Conservation (phyloP, 1,284 basidiomycete genomes). For the Mycosarcoma mackinlayi region DNA sequence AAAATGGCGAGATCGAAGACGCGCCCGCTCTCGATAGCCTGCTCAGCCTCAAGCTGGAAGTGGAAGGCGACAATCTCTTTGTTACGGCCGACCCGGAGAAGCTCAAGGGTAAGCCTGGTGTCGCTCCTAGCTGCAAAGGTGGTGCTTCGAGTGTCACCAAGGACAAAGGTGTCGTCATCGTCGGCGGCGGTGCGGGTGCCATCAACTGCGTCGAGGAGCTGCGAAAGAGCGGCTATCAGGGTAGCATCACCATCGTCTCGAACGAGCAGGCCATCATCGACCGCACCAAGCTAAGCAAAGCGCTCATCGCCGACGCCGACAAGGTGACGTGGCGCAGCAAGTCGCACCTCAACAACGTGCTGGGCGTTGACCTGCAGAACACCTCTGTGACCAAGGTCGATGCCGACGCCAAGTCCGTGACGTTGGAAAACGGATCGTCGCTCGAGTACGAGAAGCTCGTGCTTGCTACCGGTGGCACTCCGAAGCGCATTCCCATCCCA, state of each 20-base stretch:
- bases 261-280: constrained; percentile 88
- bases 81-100: constrained; percentile 80
- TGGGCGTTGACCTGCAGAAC: constrained; percentile 79
- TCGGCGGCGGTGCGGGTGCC: constrained; percentile 84
- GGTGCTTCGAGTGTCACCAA: constrained; percentile 66
- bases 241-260: constrained; percentile 81
- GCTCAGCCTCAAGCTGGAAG: constrained; percentile 79
- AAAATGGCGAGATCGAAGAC: constrained; percentile 76
- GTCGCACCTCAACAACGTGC: constrained; percentile 82
- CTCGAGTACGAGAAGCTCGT: constrained; percentile 69
- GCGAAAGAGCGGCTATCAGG: constrained; percentile 83
- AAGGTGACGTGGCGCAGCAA: constrained; percentile 81
- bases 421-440: constrained; percentile 68
- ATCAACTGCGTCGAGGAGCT: constrained; percentile 85
- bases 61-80: constrained; percentile 79
- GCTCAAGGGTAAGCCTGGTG: constrained; percentile 71
- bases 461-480: constrained; percentile 69
- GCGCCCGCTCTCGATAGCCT: constrained; percentile 87
- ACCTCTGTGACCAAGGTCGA: constrained; percentile 67
- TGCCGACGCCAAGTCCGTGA: constrained; percentile 48
- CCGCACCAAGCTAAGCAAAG: constrained; percentile 89
- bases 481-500: constrained; percentile 78
- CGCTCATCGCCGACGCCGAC: constrained; percentile 79
- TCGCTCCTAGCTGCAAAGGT: constrained; percentile 59
- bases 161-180: constrained; percentile 80